Percentiles rank a stretch among this genome's conserved stretches.
Evolutionary conservation across 2,329 filamentous ascomycete genomes (phyloP).

Genomic region (Chaetomiaceae sp.): DNA sequence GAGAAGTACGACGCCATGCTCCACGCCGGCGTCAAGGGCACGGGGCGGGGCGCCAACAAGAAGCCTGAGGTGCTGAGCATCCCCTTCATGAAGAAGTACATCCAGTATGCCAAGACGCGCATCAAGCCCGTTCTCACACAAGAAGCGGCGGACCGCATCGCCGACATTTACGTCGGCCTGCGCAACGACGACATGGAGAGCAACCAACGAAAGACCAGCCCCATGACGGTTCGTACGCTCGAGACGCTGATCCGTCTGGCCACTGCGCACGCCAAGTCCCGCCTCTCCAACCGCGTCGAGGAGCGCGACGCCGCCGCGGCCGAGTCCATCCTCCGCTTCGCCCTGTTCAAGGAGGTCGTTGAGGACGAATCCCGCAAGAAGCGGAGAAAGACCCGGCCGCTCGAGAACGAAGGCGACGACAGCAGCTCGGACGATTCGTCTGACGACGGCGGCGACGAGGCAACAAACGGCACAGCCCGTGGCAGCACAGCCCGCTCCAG

Average conservation of each 20-base stretch:
- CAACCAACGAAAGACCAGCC: conserved; percentile 87
- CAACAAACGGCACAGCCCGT: conserved; percentile 27
- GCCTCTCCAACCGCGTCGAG: conserved; percentile 81
- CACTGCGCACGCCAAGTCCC: conserved; percentile 89
- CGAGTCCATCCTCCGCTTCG: conserved; percentile 85
- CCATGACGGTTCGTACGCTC: conserved; percentile 92
- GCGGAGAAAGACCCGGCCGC: conserved; percentile 62
- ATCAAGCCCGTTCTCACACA: conserved; percentile 87
- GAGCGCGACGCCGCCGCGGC: conserved; percentile 83
- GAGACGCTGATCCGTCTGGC: conserved; percentile 98
- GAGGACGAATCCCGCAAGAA: conserved; percentile 75
- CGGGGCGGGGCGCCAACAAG: conserved; percentile 66
- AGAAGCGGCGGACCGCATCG: conserved; percentile 85
- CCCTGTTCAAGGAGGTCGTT: conserved; percentile 93
- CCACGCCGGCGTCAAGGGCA: conserved; percentile 77
- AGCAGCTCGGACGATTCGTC: conserved; percentile 53
- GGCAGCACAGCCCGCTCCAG: conserved; percentile 25
- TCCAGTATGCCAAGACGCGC: conserved; percentile 92
- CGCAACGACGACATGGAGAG: conserved; percentile 94
- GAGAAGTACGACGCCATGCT: conserved; percentile 97
- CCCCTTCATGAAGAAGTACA: conserved; percentile 98
- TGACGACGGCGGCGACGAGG: conserved; percentile 52
- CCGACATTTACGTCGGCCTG: conserved; percentile 82
- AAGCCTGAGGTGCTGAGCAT: conserved; percentile 88
- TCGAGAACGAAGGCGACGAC: conserved; percentile 54